These are phyloP conservation scores for Zoysia pacifica DNA, from an alignment of 176 grass and related monocot genomes.

Conservation along the genomic window DNA sequence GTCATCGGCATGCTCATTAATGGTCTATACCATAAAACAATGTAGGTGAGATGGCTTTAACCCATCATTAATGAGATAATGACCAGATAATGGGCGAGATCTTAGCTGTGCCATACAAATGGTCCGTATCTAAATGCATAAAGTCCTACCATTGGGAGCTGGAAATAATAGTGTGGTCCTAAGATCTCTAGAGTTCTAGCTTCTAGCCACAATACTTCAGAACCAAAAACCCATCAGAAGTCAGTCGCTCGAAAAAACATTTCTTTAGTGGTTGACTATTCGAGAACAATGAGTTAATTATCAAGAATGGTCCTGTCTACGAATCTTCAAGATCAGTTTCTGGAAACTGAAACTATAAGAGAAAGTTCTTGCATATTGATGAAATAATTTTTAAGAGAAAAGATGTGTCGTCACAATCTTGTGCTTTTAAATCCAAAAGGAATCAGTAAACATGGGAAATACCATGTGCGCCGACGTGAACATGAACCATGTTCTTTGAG, in stretches of 20 bases:
- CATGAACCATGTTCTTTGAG: conserved; percentile 12
- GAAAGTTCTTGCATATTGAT: not conserved
- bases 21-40: conserved; percentile 19
- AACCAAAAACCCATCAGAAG: conserved; percentile 17
- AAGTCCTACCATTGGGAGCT: not conserved
- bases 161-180: conserved; percentile 35
- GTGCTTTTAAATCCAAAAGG: not conserved
- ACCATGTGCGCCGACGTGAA: not conserved
- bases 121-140: conserved; percentile 23
- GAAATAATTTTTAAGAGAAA: not conserved
- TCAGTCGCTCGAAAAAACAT: conserved; percentile 21
- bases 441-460: conserved; percentile 33
- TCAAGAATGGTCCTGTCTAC: not conserved
- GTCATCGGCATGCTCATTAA: conserved; percentile 36
- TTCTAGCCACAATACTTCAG: conserved; percentile 35
- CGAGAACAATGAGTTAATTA: not conserved
- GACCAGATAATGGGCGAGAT: conserved; percentile 28
- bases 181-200: conserved; percentile 30
- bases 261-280: conserved; percentile 45
- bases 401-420: not conserved
- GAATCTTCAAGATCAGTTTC: conserved; percentile 6
- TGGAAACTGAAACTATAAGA: not conserved
- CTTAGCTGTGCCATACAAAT: conserved; percentile 22
- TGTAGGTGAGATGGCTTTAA: conserved; percentile 30
- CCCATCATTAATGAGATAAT: conserved; percentile 34